Evolutionary conservation across 2,329 filamentous ascomycete genomes (phyloP), one percentile per base, ranked within the genome.

Genomic region (Botrytis sinoallii): DNA sequence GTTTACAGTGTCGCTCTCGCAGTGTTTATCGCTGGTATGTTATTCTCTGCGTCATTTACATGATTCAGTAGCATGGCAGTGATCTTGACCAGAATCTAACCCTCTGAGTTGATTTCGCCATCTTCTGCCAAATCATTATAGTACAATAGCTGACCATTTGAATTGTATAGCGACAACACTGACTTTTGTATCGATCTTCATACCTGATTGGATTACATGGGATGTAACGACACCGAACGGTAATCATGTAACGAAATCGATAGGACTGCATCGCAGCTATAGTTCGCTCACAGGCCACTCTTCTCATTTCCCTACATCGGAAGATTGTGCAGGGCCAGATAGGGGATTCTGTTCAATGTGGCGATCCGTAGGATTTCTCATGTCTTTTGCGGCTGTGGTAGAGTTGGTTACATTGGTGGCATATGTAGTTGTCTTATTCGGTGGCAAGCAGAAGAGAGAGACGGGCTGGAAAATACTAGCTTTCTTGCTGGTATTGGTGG

Each of bases 311-410:
- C 93, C 93, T 5, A 85, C 87, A 76, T 84, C 87, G 71, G 85
- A 88, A 73, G 90, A 93, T 81, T 95, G 93, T 83, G 68, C 76
- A 52, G 77, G 75, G 18, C 64, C 69, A 4, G 88, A 89, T 70
- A 87, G 89, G 70, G 89, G 90, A 79, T 98, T 98, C 84, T 98
- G 96, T 85, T 92, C 90, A 79, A 92, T 97, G 87, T 99, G 95
- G 96, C 95, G 79, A 76, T 76, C 77, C 40, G 90, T 94, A 52
- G 94, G 93, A 38, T 98, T 98, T 83, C 84, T 97, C 76, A 94
- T 97, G 85, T 93, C 91, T 70, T 93, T 98, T 78, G 88, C 92
- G 12, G 89, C 94, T 55, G 90, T 97, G n/a, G 82, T 96, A 57
- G 91, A 97, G 82, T 88, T 96, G 59, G 93, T 92, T 72, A 90